Base-by-base conservation (phyloP, 129 eudicot species). In the Apium graveolens region DNA sequence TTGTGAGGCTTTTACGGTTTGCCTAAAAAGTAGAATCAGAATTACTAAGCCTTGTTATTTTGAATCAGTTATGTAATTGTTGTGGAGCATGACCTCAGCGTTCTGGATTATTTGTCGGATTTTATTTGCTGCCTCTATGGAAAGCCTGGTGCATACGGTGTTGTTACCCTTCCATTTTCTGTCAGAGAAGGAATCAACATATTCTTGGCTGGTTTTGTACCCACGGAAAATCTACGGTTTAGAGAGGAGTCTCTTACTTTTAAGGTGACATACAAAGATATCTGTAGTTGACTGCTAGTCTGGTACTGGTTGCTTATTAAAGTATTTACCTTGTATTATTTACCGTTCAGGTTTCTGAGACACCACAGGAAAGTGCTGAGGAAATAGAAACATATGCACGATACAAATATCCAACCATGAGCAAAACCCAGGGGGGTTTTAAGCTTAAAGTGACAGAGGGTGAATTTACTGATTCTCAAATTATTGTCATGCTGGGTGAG, bases 71-170 rank as follows among this genome's bases (percentile, higher is more conserved):
- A 87, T 76, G 90, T 90, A 11, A 90, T 90, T 55, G 96, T 90
- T 21, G 96, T 90, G 65, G 96, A 90, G 84, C 96, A 90, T 77
- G 95, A 90, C 81, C 84, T 90, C 20, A 90, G 95, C 72, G 96
- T 90, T 69, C 82, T 90, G 24, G 91, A 90, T 85, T 90, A 85
- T 78, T 77, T 90, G 21, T 90, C 96, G 11, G 96, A 90, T 81
- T 90, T 90, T 85, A 87, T 87, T 81, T 90, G 96, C 87, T 90
- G 96, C 78, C 82, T 90, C 18, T 90, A 90, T 79, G 95, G 95
- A 74, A 90, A 82, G 78, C 95, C 90, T 34, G 95, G 95, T 78
- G 88, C 84, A 11, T 90, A 90, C 79, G 95, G 91, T 11, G 95
- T 90, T 80, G 95, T 90, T 1, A 90, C 95, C 41, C 91, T 90